Evolutionary conservation across 2,329 filamentous ascomycete genomes (phyloP), one percentile per base, ranked within the genome.

Genomic region (Magnaporthiopsis incrustans): DNA sequence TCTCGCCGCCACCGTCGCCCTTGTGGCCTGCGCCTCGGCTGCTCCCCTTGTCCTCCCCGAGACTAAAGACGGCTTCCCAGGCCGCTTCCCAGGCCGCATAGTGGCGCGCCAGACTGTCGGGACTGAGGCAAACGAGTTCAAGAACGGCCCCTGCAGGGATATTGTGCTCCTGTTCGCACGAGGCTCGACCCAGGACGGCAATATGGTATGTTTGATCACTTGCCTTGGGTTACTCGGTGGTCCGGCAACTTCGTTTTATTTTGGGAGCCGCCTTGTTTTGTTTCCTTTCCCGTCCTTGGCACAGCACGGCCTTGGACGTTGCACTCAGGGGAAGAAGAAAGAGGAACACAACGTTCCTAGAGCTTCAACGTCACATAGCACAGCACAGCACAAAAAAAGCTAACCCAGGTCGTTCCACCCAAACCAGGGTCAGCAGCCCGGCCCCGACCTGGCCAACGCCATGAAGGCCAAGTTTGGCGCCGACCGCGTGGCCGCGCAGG

Each of bases 401-500:
- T 60, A 35, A 60, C 25, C 5, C 25, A 30, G 22, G 2, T 18
- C 11, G 44, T 33, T 44, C 27, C 18, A 26, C 35, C 11, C 25
- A 25, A 25, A 25, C 11, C 11, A 66, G 65, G 65, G 63, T 26
- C 11, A 50, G 33, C 33, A 50, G 26, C 59, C 59, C 25, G 59
- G 59, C 59, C 59, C 59, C 15, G 59, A n/a, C 11, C 14, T 61
- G 35, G 59, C 65, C 56, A 67, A 68, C 60, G 67, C 65, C 5
- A 64, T 70, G 57, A 70, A 69, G 62, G 53, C 38, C 8, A 57
- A 61, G 50, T 65, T 69, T 25, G 67, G 68, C 18, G 61, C 64
- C 10, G 60, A 57, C 27, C 62, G 63, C 35, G 68, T 71, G 30
- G 69, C 69, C 32, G 66, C 68, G 11, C 63, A 71, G 56, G 69